Conservation (phyloP, 2,329 filamentous ascomycete species). For the Chrysoporthe puriensis region DNA sequence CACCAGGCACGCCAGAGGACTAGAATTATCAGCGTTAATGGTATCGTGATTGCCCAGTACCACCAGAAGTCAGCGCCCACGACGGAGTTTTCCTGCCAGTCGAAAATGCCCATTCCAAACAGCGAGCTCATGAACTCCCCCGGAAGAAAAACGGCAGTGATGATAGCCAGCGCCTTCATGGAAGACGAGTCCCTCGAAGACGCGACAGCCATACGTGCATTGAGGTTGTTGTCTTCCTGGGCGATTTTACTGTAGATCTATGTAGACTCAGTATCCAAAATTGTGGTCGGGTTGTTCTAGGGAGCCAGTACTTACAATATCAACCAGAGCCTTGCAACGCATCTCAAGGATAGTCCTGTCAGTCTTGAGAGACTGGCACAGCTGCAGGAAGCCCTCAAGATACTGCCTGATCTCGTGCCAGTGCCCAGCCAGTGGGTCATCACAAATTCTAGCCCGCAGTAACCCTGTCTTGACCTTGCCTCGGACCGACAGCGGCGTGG, state of each 20-base stretch:
- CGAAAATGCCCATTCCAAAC: conserved; percentile 53
- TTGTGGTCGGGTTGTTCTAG: conserved; percentile 9
- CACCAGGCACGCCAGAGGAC: conserved; percentile 50
- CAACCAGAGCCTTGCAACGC: conserved; percentile 50
- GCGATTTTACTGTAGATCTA: conserved; percentile 54
- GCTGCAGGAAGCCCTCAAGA: conserved; percentile 46
- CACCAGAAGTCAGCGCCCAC: conserved; percentile 50
- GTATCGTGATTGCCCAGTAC: conserved; percentile 50
- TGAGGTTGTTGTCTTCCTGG: conserved; percentile 52
- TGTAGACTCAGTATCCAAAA: background rate
- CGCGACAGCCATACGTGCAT: conserved; percentile 46
- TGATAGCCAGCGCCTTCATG: conserved; percentile 53
- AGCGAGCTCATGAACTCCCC: conserved; percentile 51
- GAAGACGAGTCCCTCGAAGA: conserved; percentile 49
- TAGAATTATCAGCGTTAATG: conserved; percentile 48
- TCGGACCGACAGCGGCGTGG: conserved; percentile 27
- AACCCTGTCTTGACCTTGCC: conserved; percentile 30
- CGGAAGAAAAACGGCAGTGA: conserved; percentile 52
- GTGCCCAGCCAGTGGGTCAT: conserved; percentile 39
- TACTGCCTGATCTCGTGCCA: conserved; percentile 54
- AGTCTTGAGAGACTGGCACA: conserved; percentile 50
- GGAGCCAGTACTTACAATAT: conserved; percentile 42
- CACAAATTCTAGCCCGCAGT: conserved; percentile 28
- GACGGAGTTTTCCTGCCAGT: conserved; percentile 45
- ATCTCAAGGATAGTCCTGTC: conserved; percentile 51